Base-by-base conservation (phyloP, 345 rosid genomes). In the Salix koriyanagi region DNA sequence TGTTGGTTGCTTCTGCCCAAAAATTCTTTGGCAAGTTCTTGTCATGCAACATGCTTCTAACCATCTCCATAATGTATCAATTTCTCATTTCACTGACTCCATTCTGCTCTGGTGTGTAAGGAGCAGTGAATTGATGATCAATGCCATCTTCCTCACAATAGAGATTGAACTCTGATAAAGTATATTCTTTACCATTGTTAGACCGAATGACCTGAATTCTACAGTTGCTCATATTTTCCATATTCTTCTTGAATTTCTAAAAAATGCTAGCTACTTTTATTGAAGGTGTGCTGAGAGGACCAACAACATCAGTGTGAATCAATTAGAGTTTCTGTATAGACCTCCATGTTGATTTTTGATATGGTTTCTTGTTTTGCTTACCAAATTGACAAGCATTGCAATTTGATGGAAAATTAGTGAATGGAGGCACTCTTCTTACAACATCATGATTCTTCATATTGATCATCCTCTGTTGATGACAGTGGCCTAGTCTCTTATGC, bases 131-230 rank as follows among this genome's bases (percentile, higher is more conserved):
- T 37, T 71, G 72, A 26, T 78, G 76, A 3, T 77, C 28, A 15
- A 78, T 50, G 1, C 77, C 73, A 13, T 7, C 25, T 46, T 71
- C 66, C 14, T 48, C 37, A 71, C 26, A 73, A 14, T 61, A 67
- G 6, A 2, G 2, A 21, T 37, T 26, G 26, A 79, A 74, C 7
- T 41, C 4, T 2, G 3, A 0, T 1, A 50, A 73, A 10, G 70
- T 42, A 25, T 69, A 79, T 14, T 79, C 78, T 1, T 18, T 74
- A 6, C n/a, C 54, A 64, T 79, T 79, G 37, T 74, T 41, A 6
- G 54, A 75, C 18, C 25, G 34, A 1, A 74, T 1, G 0, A 6
- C 15, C 26, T 75, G 36, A 30, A 79, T 60, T n/a, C 46, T 75
- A 42, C 13, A 69, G 0, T 23, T 28, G 50, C 70, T 75, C 9